Evolutionary conservation across 1,284 basidiomycete species (phyloP), one percentile per base, ranked within the genome.

Genomic region (Quambalaria eucalypti): DNA sequence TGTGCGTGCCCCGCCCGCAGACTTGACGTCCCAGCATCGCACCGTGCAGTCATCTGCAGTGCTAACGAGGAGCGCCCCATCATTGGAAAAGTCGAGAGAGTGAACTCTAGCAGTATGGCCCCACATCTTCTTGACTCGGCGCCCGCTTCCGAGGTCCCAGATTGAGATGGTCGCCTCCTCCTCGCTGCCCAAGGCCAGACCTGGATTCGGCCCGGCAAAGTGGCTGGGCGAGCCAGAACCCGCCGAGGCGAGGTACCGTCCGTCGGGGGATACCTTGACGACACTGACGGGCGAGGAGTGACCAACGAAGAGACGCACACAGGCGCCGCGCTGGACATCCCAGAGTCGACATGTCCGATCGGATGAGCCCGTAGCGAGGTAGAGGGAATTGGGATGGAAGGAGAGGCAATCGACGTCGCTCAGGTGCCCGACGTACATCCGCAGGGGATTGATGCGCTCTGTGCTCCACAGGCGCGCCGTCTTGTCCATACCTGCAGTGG

Each of bases 331-430:
- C 71, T 98, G 95, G n/a, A 96, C 89, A 73, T 99, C 95, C 95
- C 95, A 99, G 36, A 99, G 77, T 44, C 95, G 84, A 60, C 90
- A 90, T 4, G 92, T 92, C 81, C 88, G 87, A 76, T 99, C 95
- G 64, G 87, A 90, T 0, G 92, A 97, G 2, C 91, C 95, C 0
- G 95, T 98, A 1, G 91, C 93, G 21, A 99, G 83, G 77, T 98
- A 99, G 29, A 99, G 78, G 25, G 90, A 92, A 75, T 99, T 99
- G 0, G 93, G 92, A 76, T 99, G 95, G 79, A 98, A 99, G 73
- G 85, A 82, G 29, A 99, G 82, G 76, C 90, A 93, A 76, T 98
- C 90, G 59, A 99, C 95, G 76, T 99, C 95, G 65, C 88, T 90
- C 63, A 96, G 74, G 78, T 99, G 95, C 0, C 95, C 95, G 1